Base-by-base conservation (phyloP, 2,329 filamentous ascomycete genomes). In the Rhinocladiella similis region DNA sequence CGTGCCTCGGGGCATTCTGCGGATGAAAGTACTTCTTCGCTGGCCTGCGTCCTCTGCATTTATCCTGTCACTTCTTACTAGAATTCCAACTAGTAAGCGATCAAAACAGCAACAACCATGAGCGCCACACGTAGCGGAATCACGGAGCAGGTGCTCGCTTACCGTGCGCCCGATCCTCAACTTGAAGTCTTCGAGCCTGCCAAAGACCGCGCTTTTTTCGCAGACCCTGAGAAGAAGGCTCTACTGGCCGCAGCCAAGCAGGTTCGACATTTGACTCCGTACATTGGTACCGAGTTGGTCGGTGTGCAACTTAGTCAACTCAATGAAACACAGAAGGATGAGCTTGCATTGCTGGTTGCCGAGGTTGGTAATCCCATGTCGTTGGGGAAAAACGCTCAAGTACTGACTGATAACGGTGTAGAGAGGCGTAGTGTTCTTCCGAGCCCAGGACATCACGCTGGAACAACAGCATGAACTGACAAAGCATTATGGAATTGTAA, bases 311-410 rank as follows among this genome's bases (percentile, higher is more conserved):
- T 82, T 52, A 78, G 71, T 65, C 68, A 75, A 38, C 72, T 81
- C 6, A 75, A 73, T 1, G 72, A 77, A 41, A 68, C 73, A 5
- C 76, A 76, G 45, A 79, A 79, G 52, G 77, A 81, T 54, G 79
- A 81, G 62, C 74, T 81, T 10, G 79, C 77, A 1, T 82, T 87
- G 19, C 85, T 88, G 61, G 87, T 91, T 10, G 86, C 89, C 10
- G 81, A 90, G 76, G 80, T 14, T 72, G 12, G n/a, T 78, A 13
- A 75, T 77, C 22, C 78, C 80, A 66, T 75, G 76, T 19, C 71
- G 78, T 33, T 76, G 79, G 72, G 80, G 18, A 16, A 38, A 16
- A 47, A 74, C 78, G n/a, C 22, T 19, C 25, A 4, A 27, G 13
- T 22, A 72, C 76, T 56, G 72, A 72, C 16, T 56, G 72, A 72